Base-by-base conservation (phyloP, 306 rosid species). In the Pterocarpus macrocarpus region DNA sequence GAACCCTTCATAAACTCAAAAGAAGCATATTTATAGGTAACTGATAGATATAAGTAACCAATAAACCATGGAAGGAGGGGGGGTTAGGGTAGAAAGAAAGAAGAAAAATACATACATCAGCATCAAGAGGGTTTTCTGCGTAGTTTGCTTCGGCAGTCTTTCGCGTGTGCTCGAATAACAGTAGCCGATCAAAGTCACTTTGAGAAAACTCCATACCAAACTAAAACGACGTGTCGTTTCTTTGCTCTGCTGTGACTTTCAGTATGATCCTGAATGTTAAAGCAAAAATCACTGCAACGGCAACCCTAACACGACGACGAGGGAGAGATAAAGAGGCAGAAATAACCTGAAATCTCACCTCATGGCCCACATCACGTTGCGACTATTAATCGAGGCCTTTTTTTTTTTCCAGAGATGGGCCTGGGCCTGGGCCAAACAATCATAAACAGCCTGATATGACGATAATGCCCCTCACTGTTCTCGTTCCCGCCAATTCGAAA, bases 61-160 rank as follows among this genome's bases (percentile, higher is more conserved):
- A 43, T 17, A 67, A 67, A 16, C 5, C 33, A 41, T 38, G 33
- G 44, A 44, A 53, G 28, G 28, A 36, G 78, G 28, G 9, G 9
- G 4, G 35, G 34, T 17, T 79, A 36, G 80, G 77, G 58, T 75
- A 69, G 69, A 55, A 17, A 50, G 57, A 76, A 75, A 36, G 85
- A 36, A 28, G 63, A 82, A 62, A 3, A 32, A 50, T 49, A 69
- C 86, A 36, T 74, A 92, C 97, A 56, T 92, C 96, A 34, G 89
- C 93, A n/a, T 94, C 96, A 2, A 72, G 89, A 64, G 95, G 96
- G 82, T 92, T 78, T 61, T 52, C 61, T 70, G 86, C 89, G 81
- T 85, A 89, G 80, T 86, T 85, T 61, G 84, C 81, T 88, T 92
- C 97, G 16, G 90, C 88, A 33, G 87, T 41, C 77, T 90, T 89